A percentile compares a stretch with the other conserved stretches of the same genome.
phyloP scores from a whole-genome alignment of 202 grass and related monocot genomes.

The Zizania palustris region DNA sequence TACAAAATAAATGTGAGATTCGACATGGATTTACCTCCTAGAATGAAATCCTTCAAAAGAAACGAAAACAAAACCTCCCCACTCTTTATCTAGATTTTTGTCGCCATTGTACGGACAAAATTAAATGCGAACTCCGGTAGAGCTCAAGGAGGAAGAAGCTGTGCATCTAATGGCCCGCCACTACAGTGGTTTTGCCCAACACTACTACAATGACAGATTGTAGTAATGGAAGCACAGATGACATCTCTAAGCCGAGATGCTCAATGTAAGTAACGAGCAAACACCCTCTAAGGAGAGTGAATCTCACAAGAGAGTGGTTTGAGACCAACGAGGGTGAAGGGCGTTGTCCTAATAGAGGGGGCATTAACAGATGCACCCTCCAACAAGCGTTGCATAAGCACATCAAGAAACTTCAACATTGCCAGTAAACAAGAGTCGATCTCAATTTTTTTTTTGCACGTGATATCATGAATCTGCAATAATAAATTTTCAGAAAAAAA shows the following conservation, averaged over 20 bases:
- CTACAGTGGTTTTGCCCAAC: too few species aligned
- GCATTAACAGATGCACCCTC: conserved; percentile 46
- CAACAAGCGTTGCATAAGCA: conserved; percentile 46
- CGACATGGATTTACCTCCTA: too few species aligned
- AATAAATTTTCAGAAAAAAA: conserved; percentile 4
- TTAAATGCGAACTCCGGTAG: too few species aligned
- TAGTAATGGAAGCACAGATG: too few species aligned
- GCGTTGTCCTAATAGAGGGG: conserved; percentile 35
- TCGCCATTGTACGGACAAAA: too few species aligned
- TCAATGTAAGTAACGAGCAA: background rate
- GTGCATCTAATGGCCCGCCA: too few species aligned
- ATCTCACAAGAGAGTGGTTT: background rate
- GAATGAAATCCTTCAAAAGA: too few species aligned
- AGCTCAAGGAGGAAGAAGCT: too few species aligned
- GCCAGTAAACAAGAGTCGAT: conserved; percentile 55
- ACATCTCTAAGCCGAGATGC: background rate
- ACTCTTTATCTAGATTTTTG: too few species aligned
- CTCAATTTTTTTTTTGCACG: conserved; percentile 66
- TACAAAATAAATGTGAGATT: too few species aligned
- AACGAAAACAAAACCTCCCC: too few species aligned
- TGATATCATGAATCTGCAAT: conserved; percentile 72
- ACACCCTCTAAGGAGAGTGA: background rate
- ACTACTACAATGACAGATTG: too few species aligned
- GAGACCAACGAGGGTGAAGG: background rate
- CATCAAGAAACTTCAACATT: conserved; percentile 77